phyloP scores from a whole-genome alignment of 2,329 filamentous ascomycete genomes.

The Apiospora malaysiana region DNA sequence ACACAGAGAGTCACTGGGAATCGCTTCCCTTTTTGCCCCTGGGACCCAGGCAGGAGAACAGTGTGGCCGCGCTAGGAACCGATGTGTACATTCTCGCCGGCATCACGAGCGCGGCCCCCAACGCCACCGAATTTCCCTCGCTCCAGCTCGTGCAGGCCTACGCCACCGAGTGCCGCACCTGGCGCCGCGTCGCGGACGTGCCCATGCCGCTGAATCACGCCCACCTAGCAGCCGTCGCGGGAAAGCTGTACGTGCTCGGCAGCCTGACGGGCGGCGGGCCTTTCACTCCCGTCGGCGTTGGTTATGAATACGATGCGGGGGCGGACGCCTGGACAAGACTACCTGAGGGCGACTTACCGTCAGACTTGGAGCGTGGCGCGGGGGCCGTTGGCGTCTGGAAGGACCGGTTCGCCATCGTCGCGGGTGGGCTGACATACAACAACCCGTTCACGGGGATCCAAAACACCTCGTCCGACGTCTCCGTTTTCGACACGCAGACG shows the following conservation, averaged over 20 bases:
- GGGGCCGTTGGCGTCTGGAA: conserved; percentile 4
- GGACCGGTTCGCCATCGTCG: neutral
- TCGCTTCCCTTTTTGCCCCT: neutral
- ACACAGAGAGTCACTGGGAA: neutral
- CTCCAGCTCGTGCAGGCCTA: conserved; percentile 9
- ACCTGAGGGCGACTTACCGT: neutral
- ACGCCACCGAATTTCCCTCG: conserved; percentile 42
- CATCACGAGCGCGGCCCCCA: conserved; percentile 45
- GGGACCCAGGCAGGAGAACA: conserved; percentile 5
- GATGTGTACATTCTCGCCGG: conserved; percentile 29
- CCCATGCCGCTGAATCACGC: conserved; percentile 2
- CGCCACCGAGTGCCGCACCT: neutral
- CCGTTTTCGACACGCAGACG: conserved; percentile 10
- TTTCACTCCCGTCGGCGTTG: neutral
- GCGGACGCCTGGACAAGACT: neutral
- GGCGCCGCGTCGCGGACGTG: conserved; percentile 6
- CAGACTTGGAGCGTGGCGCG: neutral
- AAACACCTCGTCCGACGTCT: neutral
- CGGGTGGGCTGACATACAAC: neutral
- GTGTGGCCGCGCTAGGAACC: neutral
- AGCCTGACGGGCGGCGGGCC: neutral
- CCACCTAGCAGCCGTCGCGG: conserved; percentile 1
- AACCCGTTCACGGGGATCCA: conserved; percentile 1
- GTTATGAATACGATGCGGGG: neutral
- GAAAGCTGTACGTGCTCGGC: conserved; percentile 10